Percentiles rank a stretch among this genome's conserved stretches.
Evolutionary conservation across 2,329 filamentous ascomycete species (phyloP).

Genomic region (Pseudopyrenochaeta lycopersici): DNA sequence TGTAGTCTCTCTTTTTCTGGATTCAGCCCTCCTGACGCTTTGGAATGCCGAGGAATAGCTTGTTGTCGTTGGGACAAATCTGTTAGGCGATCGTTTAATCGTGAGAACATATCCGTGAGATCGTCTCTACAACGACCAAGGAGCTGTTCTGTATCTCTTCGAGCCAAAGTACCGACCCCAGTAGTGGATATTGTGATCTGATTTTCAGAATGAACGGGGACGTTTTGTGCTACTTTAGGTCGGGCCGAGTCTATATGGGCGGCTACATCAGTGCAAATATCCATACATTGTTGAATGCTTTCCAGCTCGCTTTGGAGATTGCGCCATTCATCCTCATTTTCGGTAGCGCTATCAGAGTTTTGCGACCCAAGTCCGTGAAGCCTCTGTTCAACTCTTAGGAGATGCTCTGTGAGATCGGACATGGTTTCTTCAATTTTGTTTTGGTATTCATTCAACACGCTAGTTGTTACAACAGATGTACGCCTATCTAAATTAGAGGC

Average conservation of each 20-base stretch:
- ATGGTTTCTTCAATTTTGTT: conserved; percentile 19
- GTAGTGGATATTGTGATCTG: no score
- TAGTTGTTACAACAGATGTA: conserved; percentile 16
- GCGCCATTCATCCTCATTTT: background rate
- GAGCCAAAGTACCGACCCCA: no score
- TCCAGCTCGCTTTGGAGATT: background rate
- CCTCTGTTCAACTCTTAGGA: conserved; percentile 20
- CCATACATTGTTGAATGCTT: conserved; percentile 7
- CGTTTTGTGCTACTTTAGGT: background rate
- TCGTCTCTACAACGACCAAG: background rate
- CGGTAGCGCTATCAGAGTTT: background rate
- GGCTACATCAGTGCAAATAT: conserved; percentile 6
- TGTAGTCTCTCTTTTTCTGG: conserved; percentile 1
- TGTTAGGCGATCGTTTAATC: no score
- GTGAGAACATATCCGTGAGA: background rate
- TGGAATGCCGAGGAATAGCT: background rate
- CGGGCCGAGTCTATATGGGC: conserved; percentile 3
- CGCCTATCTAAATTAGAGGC: conserved; percentile 8
- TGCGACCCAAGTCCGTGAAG: conserved; percentile 10
- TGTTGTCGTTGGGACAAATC: no score
- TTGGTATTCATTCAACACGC: conserved; percentile 16
- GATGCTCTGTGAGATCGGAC: conserved; percentile 18
- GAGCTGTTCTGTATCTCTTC: no score
- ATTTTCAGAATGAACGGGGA: no score
- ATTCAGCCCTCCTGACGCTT: background rate